Percentiles rank a stretch among this genome's conserved stretches.
These are phyloP conservation scores for Cyphellophora attinorum DNA, from an alignment of 2,329 filamentous ascomycete species.

Conservation along the genomic window DNA sequence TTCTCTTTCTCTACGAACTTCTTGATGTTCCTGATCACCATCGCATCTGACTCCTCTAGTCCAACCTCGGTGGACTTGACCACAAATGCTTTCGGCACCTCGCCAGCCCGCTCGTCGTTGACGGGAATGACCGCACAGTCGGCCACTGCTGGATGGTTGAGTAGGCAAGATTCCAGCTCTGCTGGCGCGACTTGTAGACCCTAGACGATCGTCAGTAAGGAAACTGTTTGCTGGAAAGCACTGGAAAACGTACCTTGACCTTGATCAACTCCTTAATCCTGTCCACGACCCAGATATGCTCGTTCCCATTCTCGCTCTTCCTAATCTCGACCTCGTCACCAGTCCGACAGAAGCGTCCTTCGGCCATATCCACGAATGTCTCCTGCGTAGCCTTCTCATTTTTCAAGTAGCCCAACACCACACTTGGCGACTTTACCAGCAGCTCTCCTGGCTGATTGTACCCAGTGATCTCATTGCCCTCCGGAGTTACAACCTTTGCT, in stretches of 20 bases:
- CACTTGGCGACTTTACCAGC: slow-evolving; percentile 63
- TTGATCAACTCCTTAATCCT: slow-evolving; percentile 72
- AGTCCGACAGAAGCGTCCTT: slow-evolving; percentile 64
- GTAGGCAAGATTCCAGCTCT: slow-evolving; percentile 70
- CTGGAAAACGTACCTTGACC: slow-evolving; percentile 52
- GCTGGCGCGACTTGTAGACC: slow-evolving; percentile 76
- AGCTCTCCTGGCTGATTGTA: slow-evolving; percentile 74
- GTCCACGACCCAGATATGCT: slow-evolving; percentile 76
- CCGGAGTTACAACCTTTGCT: slow-evolving; percentile 56
- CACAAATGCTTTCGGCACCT: slow-evolving; percentile 55
- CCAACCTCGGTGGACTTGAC: slow-evolving; percentile 47
- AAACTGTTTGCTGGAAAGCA: not conserved
- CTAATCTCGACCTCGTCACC: slow-evolving; percentile 73
- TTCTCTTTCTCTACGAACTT: slow-evolving; percentile 54
- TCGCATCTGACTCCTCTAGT: slow-evolving; percentile 42
- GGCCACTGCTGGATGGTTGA: slow-evolving; percentile 63
- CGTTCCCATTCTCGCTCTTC: slow-evolving; percentile 54
- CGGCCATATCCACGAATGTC: slow-evolving; percentile 59
- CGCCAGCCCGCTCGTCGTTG: slow-evolving; percentile 52
- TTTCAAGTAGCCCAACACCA: slow-evolving; percentile 76
- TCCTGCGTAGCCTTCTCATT: slow-evolving; percentile 75
- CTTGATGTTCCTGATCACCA: slow-evolving; percentile 40
- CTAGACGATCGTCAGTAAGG: slow-evolving; percentile 29
- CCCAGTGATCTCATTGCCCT: slow-evolving; percentile 60
- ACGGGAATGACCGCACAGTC: slow-evolving; percentile 73